These are phyloP conservation scores for Suillus occidentalis DNA, from an alignment of 768 basidiomycete species.

Conservation along the genomic window DNA sequence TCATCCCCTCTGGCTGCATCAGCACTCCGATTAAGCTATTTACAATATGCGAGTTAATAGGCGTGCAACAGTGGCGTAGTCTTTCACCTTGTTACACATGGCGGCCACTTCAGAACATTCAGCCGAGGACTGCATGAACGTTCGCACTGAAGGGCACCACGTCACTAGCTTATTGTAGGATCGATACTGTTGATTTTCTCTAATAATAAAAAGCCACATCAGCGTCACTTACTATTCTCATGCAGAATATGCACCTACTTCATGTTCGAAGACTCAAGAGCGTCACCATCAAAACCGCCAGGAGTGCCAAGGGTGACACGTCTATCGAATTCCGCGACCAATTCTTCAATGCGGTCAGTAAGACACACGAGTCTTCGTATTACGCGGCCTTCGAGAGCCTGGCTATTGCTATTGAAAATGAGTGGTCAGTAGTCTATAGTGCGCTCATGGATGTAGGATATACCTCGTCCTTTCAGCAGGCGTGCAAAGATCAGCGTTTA, in stretches of 20 bases:
- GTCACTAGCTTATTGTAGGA: slow-evolving; percentile 1
- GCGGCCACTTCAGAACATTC: background rate
- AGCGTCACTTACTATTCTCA: no score
- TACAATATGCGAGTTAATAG: background rate
- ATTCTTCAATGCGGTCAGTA: no score
- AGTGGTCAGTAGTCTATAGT: no score
- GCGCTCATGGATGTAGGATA: background rate
- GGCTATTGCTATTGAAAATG: no score
- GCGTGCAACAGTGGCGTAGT: background rate
- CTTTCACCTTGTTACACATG: background rate
- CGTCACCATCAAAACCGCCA: no score
- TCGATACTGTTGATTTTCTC: background rate
- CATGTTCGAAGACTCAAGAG: no score
- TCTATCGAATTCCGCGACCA: no score
- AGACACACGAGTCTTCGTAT: no score
- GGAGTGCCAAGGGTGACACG: no score
- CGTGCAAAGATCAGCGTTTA: background rate
- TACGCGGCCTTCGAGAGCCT: no score
- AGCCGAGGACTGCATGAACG: background rate
- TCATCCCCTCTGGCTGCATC: slow-evolving; percentile 2
- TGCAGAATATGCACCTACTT: no score
- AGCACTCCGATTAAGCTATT: slow-evolving; percentile 4
- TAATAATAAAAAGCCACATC: background rate
- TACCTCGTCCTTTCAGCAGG: background rate
- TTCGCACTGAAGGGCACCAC: slow-evolving; percentile 2